phyloP scores from a whole-genome alignment of 2,329 filamentous ascomycete genomes.

The Cyanodermella asteris region DNA sequence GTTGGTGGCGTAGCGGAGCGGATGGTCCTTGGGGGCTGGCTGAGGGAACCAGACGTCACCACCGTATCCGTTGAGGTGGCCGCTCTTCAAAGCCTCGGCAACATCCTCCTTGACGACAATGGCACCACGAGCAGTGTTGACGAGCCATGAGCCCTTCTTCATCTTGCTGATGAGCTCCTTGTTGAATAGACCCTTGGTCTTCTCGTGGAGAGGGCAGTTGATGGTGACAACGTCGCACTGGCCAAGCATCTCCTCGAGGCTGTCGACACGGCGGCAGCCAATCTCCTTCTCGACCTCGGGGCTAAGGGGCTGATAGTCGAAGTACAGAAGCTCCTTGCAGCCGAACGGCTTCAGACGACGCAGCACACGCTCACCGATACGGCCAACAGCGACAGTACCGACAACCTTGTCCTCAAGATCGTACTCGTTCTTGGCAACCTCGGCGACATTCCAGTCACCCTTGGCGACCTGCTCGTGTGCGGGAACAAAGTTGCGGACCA shows the following conservation, averaged over 20 bases:
- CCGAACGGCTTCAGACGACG: constrained; percentile 91
- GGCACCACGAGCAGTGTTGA: constrained; percentile 96
- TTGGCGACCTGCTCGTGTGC: constrained; percentile 79
- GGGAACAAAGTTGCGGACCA: constrained; percentile 96
- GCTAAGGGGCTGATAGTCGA: constrained; percentile 88
- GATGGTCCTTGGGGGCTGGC: constrained; percentile 82
- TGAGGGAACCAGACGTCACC: constrained; percentile 95
- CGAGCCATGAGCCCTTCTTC: constrained; percentile 93
- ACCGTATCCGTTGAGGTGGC: constrained; percentile 74
- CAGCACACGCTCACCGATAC: constrained; percentile 94
- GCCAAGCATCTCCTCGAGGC: constrained; percentile 75
- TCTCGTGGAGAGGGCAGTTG: constrained; percentile 98
- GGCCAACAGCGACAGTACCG: constrained; percentile 88
- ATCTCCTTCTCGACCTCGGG: constrained; percentile 77
- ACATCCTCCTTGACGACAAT: constrained; percentile 99
- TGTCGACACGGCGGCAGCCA: constrained; percentile 72
- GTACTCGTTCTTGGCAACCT: constrained; percentile 92
- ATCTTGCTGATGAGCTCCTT: constrained; percentile 97
- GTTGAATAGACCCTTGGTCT: constrained; percentile 91
- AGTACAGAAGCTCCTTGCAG: constrained; percentile 99
- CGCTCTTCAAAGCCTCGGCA: constrained; percentile 72
- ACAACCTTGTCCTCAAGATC: constrained; percentile 96
- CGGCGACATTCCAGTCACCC: constrained; percentile 91
- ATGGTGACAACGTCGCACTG: constrained; percentile 97
- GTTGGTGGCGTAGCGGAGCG: constrained; percentile 79